Evolutionary conservation across 192 early-diverging fungal genomes (phyloP).

Genomic region (Entomortierella lignicola): DNA sequence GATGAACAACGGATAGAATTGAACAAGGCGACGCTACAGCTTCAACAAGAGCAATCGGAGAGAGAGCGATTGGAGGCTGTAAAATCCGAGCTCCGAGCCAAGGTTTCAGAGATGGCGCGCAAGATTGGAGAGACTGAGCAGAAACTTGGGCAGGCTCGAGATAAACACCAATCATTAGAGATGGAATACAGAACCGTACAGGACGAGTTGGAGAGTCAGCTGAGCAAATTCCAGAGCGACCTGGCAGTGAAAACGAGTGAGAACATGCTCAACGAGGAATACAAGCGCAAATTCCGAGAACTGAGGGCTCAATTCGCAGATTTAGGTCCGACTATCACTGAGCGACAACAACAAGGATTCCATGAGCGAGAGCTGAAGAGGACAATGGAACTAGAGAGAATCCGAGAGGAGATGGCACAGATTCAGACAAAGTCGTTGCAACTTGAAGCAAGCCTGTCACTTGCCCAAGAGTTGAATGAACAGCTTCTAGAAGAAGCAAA

Average conservation of each 20-base stretch:
- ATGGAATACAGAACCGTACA: slow-evolving; percentile 42
- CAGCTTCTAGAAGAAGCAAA: slow-evolving; percentile 37
- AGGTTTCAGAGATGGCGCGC: slow-evolving; percentile 31
- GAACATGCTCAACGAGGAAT: slow-evolving; percentile 33
- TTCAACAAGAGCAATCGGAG: slow-evolving; percentile 40
- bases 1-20: slow-evolving; percentile 23
- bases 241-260: slow-evolving; percentile 36
- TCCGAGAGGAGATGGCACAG: slow-evolving; percentile 22
- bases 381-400: slow-evolving; percentile 40
- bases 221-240: slow-evolving; percentile 30
- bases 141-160: slow-evolving; percentile 38
- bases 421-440: slow-evolving; percentile 17
- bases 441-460: slow-evolving; percentile 25
- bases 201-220: slow-evolving; percentile 41
- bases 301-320: slow-evolving; percentile 39
- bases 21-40: slow-evolving; percentile 1
- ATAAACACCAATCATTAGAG: slow-evolving; percentile 4
- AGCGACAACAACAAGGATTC: slow-evolving; percentile 47
- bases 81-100: slow-evolving; percentile 24
- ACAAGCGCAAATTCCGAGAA: slow-evolving; percentile 49
- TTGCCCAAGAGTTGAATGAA: slow-evolving; percentile 49
- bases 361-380: slow-evolving; percentile 44
- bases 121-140: slow-evolving; percentile 46
- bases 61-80: slow-evolving; percentile 21
- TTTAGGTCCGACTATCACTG: slow-evolving; percentile 29